These are phyloP conservation scores for Thalassiosira pacifica DNA, from an alignment of 352 stramenopile genomes.

Conservation along the genomic window DNA sequence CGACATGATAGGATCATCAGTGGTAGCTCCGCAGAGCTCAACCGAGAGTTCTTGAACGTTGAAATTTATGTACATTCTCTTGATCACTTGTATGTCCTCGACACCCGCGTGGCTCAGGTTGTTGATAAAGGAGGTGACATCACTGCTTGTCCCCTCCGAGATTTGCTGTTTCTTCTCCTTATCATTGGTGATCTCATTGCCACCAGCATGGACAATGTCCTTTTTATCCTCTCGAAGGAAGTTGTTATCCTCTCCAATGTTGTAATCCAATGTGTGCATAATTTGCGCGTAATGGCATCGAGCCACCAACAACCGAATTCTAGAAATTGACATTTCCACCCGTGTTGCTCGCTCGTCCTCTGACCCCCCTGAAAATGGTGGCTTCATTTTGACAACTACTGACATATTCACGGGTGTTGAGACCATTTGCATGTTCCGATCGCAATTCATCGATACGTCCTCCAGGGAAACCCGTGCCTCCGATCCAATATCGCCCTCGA, in stretches of 20 bases:
- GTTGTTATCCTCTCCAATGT: slow-evolving; percentile 76
- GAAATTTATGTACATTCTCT: slow-evolving; percentile 81
- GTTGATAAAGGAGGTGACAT: slow-evolving; percentile 57
- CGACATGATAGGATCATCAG: slow-evolving; percentile 75
- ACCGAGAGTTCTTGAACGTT: slow-evolving; percentile 79
- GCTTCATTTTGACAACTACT: slow-evolving; percentile 72
- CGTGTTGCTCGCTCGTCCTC: slow-evolving; percentile 83
- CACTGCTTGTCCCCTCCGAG: background rate
- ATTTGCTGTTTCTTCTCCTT: slow-evolving; percentile 21
- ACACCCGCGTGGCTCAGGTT: slow-evolving; percentile 85
- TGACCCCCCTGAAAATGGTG: slow-evolving; percentile 64
- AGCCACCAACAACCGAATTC: slow-evolving; percentile 75
- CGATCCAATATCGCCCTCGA: slow-evolving; percentile 71
- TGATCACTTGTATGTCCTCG: slow-evolving; percentile 71
- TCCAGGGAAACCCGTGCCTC: slow-evolving; percentile 70
- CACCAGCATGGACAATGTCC: background rate
- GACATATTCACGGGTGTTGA: slow-evolving; percentile 74
- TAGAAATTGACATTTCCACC: slow-evolving; percentile 77
- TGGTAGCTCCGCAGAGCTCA: slow-evolving; percentile 64
- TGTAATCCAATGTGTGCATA: slow-evolving; percentile 80
- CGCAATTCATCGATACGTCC: slow-evolving; percentile 75
- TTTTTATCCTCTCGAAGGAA: slow-evolving; percentile 64
- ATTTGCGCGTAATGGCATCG: slow-evolving; percentile 83
- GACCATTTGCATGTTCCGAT: slow-evolving; percentile 69
- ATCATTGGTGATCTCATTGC: slow-evolving; percentile 11